A percentile compares a stretch with the other conserved stretches of the same genome.
Evolutionary conservation across 495 filamentous ascomycete genomes (phyloP).

Genomic region (Daldinia childiae): DNA sequence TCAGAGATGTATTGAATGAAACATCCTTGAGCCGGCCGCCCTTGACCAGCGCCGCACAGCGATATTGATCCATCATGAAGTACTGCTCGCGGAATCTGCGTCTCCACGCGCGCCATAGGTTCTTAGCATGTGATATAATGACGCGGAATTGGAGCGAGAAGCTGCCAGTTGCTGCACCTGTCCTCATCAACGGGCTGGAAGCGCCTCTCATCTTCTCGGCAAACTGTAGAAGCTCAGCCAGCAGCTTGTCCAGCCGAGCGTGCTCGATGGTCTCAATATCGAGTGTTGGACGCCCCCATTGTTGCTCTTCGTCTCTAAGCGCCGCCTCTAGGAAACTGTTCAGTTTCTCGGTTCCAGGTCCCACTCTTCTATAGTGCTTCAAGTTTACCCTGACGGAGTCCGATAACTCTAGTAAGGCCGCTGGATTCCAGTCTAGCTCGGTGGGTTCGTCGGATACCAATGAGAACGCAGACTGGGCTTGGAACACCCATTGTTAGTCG

Average conservation of each 20-base stretch:
- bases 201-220: slow-evolving; percentile 17
- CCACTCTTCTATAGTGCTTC: slow-evolving; percentile 16
- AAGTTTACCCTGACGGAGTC: slow-evolving; percentile 49
- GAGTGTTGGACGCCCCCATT: slow-evolving; percentile 29
- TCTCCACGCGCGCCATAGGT: slow-evolving; percentile 52
- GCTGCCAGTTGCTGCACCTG: neutral
- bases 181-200: neutral
- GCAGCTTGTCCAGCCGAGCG: slow-evolving; percentile 56
- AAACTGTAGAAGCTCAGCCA: slow-evolving; percentile 48
- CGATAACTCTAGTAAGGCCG: slow-evolving; percentile 44
- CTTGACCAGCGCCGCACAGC: slow-evolving; percentile 44
- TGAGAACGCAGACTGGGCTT: slow-evolving; percentile 20
- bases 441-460: slow-evolving; percentile 1
- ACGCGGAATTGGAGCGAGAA: slow-evolving; percentile 33
- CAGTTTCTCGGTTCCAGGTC: slow-evolving; percentile 39
- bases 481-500: neutral
- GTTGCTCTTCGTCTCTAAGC: slow-evolving; percentile 43
- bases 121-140: slow-evolving; percentile 40
- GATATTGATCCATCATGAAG: slow-evolving; percentile 53
- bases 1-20: slow-evolving; percentile 38
- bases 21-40: slow-evolving; percentile 49
- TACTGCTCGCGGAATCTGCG: slow-evolving; percentile 50
- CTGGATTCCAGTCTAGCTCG: slow-evolving; percentile 29
- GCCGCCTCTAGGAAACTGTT: slow-evolving; percentile 50
- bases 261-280: slow-evolving; percentile 48